These are phyloP conservation scores for Xylaria scruposa DNA, from an alignment of 495 filamentous ascomycete species.

Conservation along the genomic window DNA sequence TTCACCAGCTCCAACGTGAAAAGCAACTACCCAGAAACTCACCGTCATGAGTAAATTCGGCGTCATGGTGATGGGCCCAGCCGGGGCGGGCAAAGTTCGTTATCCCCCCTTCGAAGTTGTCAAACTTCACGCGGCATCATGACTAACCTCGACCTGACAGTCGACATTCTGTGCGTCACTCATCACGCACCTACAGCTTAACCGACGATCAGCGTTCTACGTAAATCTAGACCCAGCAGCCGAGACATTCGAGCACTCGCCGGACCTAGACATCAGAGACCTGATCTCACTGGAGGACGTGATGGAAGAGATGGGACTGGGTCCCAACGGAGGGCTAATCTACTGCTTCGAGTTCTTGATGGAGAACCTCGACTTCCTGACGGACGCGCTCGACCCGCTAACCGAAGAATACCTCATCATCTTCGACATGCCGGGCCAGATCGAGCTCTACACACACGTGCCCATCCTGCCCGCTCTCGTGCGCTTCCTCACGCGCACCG, in stretches of 20 bases:
- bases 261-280: slow-evolving; percentile 96
- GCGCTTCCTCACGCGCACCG: slow-evolving; percentile 77
- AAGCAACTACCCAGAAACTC: background rate
- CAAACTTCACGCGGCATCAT: background rate
- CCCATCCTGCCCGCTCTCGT: slow-evolving; percentile 88
- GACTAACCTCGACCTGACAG: slow-evolving; percentile 43
- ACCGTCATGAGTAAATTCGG: slow-evolving; percentile 89
- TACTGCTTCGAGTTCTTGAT: slow-evolving; percentile 98
- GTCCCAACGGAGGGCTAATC: slow-evolving; percentile 94
- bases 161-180: slow-evolving; percentile 94
- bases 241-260: slow-evolving; percentile 87
- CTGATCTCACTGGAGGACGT: slow-evolving; percentile 96
- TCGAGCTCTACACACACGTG: slow-evolving; percentile 97
- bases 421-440: slow-evolving; percentile 98
- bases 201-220: slow-evolving; percentile 89
- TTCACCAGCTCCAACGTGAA: background rate
- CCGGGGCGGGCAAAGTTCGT: slow-evolving; percentile 81
- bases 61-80: slow-evolving; percentile 91
- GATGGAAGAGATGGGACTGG: slow-evolving; percentile 94
- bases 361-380: slow-evolving; percentile 95
- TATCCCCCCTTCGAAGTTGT: background rate
- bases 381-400: slow-evolving; percentile 81
- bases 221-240: slow-evolving; percentile 98
- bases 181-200: slow-evolving; percentile 88
- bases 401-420: slow-evolving; percentile 96